Evolutionary conservation across 2,329 filamentous ascomycete species (phyloP).

Genomic region (Clarireedia monteithiana): DNA sequence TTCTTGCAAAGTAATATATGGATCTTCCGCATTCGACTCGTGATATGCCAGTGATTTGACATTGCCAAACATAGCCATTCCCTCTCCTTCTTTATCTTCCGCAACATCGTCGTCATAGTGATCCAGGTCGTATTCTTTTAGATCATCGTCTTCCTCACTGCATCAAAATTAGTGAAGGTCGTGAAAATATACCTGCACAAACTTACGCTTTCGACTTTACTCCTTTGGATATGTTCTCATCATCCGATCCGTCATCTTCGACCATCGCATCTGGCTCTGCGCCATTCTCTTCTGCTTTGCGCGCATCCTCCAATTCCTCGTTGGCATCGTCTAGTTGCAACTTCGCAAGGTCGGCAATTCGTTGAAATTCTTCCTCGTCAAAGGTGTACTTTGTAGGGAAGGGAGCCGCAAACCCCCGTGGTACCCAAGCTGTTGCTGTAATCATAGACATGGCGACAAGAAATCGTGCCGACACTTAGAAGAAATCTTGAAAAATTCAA

Average conservation of each 20-base stretch:
- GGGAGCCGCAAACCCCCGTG: constrained; percentile 49
- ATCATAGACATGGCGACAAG: constrained; percentile 40
- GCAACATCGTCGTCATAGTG: constrained; percentile 84
- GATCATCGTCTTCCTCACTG: constrained; percentile 67
- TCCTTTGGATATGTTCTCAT: constrained; percentile 23
- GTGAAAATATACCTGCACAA: constrained; percentile 16
- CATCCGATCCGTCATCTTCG: constrained; percentile 30
- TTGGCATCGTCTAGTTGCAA: constrained; percentile 78
- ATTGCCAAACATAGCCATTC: constrained; percentile 91
- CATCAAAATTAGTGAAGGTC: constrained; percentile 18
- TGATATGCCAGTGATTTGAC: constrained; percentile 91
- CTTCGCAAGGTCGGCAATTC: constrained; percentile 50
- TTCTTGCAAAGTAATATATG: constrained; percentile 84
- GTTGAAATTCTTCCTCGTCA: constrained; percentile 49
- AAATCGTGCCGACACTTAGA: not conserved
- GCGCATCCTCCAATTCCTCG: constrained; percentile 64
- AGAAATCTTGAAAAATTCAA: not conserved
- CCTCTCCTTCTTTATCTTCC: constrained; percentile 55
- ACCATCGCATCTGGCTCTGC: constrained; percentile 33
- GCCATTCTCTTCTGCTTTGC: constrained; percentile 26
- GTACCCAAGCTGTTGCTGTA: constrained; percentile 51
- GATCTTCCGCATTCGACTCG: constrained; percentile 87
- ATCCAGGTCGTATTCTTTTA: constrained; percentile 94
- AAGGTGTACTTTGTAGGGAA: constrained; percentile 51
- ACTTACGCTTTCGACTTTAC: constrained; percentile 35